A percentile compares a stretch with the other conserved stretches of the same genome.
These are phyloP conservation scores for Arabidopsis suecica DNA, from an alignment of 345 rosid species.

Conservation along the genomic window DNA sequence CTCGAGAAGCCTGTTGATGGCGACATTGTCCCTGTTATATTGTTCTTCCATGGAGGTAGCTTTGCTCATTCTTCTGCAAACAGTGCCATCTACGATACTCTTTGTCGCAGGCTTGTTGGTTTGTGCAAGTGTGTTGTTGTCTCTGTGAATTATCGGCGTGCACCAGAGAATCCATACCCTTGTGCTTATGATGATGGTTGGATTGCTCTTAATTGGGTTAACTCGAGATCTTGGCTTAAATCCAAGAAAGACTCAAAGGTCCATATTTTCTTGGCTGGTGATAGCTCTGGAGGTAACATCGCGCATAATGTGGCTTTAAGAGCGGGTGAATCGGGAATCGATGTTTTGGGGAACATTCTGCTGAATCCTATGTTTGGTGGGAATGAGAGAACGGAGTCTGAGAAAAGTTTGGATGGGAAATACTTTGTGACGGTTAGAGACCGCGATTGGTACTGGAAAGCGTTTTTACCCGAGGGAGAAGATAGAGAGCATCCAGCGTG, in stretches of 20 bases:
- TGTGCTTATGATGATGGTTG: slow-evolving; percentile 95
- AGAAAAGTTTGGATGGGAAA: slow-evolving; percentile 75
- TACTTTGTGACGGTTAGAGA: slow-evolving; percentile 77
- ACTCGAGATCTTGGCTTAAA: slow-evolving; percentile 74
- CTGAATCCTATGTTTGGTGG: slow-evolving; percentile 96
- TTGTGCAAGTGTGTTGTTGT: slow-evolving; percentile 74
- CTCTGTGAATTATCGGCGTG: slow-evolving; percentile 89
- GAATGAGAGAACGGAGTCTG: slow-evolving; percentile 78
- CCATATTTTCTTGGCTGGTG: slow-evolving; percentile 83
- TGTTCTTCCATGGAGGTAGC: slow-evolving; percentile 96
- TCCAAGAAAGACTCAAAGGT: slow-evolving; percentile 73
- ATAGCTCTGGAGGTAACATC: slow-evolving; percentile 94
- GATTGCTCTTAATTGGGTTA: slow-evolving; percentile 81
- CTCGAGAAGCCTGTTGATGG: slow-evolving; percentile 74
- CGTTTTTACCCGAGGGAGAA: slow-evolving; percentile 79
- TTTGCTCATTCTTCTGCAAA: slow-evolving; percentile 90
- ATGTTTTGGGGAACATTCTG: slow-evolving; percentile 70
- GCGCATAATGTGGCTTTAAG: slow-evolving; percentile 79
- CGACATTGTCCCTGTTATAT: slow-evolving; percentile 72
- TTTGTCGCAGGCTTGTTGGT: slow-evolving; percentile 82
- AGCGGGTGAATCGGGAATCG: slow-evolving; percentile 67
- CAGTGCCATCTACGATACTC: slow-evolving; percentile 76
- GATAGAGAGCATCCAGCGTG: slow-evolving; percentile 92
- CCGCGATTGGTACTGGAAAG: slow-evolving; percentile 95
- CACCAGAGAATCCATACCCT: slow-evolving; percentile 83